phyloP scores from a whole-genome alignment of 1,139 yeast genomes.

The Yamadazyma epiphylla region DNA sequence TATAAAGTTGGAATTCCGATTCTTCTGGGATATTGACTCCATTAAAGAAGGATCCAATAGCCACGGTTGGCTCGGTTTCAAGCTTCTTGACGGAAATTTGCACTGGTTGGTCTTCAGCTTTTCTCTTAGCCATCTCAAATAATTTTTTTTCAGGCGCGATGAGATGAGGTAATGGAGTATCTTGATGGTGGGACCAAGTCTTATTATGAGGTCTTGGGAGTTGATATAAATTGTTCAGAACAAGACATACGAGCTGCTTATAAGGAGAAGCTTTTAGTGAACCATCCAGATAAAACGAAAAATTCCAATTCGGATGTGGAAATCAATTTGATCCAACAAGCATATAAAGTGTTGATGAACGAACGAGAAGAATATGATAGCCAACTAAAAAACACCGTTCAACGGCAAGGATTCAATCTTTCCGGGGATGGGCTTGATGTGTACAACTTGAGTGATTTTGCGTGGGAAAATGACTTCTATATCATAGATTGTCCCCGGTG shows the following conservation, averaged over 20 bases:
- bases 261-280: constrained; percentile 47
- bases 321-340: constrained; percentile 50
- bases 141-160: constrained; percentile 2
- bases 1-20: constrained; percentile 61
- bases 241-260: constrained; percentile 59
- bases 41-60: constrained; percentile 63
- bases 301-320: constrained; percentile 6
- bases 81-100: constrained; percentile 29
- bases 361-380: constrained; percentile 48
- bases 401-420: constrained; percentile 47
- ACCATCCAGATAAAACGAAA: constrained; percentile 89
- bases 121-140: constrained; percentile 6
- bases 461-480: constrained; percentile 35
- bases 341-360: constrained; percentile 53
- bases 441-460: constrained; percentile 60
- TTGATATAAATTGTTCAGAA: constrained; percentile 32
- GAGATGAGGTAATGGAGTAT: constrained; percentile 1
- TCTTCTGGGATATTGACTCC: constrained; percentile 63
- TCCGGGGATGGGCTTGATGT: constrained; percentile 67
- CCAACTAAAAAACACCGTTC: constrained; percentile 31
- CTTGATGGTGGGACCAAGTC: constrained; percentile 11
- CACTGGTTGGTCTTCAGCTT: constrained; percentile 11
- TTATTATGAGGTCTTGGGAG: constrained; percentile 53
- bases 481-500: constrained; percentile 71
- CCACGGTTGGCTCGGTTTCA: constrained; percentile 33